phyloP scores from a whole-genome alignment of 1,139 yeast genomes.

The Lodderomyces metapsilosis region DNA sequence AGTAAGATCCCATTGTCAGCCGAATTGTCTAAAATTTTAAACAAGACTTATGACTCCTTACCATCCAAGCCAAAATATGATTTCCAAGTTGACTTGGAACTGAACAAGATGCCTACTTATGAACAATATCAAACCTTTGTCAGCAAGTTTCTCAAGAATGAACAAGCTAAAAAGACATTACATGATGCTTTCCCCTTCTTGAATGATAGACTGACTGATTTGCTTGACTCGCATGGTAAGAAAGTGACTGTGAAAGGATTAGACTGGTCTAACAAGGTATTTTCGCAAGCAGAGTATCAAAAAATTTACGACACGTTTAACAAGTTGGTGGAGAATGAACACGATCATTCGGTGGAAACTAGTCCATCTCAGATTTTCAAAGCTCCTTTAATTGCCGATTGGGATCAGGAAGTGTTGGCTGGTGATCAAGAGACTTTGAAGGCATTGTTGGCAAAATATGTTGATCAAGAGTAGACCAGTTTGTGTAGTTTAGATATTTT shows the following conservation, averaged over 20 bases:
- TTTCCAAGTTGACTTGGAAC: constrained; percentile 40
- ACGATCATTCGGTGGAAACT: constrained; percentile 22
- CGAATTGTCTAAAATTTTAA: constrained; percentile 30
- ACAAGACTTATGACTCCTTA: constrained; percentile 30
- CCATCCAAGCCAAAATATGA: constrained; percentile 15
- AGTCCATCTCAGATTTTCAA: constrained; percentile 36
- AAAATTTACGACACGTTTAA: constrained; percentile 42
- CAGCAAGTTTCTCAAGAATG: constrained; percentile 27
- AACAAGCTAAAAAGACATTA: constrained; percentile 26
- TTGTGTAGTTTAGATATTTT: not conserved
- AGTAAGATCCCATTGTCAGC: constrained; percentile 33
- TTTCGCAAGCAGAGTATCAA: constrained; percentile 39
- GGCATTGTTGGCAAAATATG: constrained; percentile 32
- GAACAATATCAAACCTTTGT: constrained; percentile 38
- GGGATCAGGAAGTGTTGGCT: constrained; percentile 48
- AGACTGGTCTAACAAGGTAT: constrained; percentile 30
- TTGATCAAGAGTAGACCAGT: constrained; percentile 7
- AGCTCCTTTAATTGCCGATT: constrained; percentile 47
- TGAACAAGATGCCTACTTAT: constrained; percentile 44
- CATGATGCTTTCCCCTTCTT: constrained; percentile 40
- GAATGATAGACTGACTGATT: constrained; percentile 21
- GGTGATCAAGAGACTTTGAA: constrained; percentile 36
- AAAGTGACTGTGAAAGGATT: constrained; percentile 29
- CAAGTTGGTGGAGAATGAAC: constrained; percentile 23
- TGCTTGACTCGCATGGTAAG: constrained; percentile 12